phyloP scores from a whole-genome alignment of 257 asterid genomes.

The Solanum neorickii region DNA sequence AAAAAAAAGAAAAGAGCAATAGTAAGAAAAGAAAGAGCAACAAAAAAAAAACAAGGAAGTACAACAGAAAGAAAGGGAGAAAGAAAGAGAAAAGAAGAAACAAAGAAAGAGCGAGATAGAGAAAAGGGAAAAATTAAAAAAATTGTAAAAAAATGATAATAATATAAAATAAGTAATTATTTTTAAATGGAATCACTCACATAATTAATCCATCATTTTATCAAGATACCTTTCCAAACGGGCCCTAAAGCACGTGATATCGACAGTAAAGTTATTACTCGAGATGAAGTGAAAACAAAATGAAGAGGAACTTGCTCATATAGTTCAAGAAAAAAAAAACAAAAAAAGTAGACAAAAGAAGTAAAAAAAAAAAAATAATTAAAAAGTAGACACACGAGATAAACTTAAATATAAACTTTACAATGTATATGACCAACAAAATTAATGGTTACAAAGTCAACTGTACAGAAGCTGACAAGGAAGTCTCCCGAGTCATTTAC shows the following conservation, averaged over 20 bases:
- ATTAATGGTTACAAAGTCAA: slow-evolving; percentile 15
- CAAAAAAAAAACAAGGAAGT: no score
- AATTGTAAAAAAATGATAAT: no score
- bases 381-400: not conserved
- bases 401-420: slow-evolving; percentile 3
- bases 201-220: no score
- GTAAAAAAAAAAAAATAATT: no score
- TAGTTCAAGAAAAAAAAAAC: not conserved
- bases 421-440: slow-evolving; percentile 19
- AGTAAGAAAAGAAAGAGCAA: no score
- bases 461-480: slow-evolving; percentile 54
- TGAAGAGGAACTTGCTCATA: not conserved
- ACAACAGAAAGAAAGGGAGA: no score
- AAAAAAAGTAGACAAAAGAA: not conserved
- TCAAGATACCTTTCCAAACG: not conserved
- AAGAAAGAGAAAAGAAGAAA: no score
- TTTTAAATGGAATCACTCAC: no score
- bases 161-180: no score
- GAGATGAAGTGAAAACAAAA: not conserved
- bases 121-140: no score
- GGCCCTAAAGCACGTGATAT: not conserved
- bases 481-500: slow-evolving; percentile 26
- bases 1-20: no score
- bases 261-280: not conserved
- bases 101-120: no score